A percentile compares a stretch with the other conserved stretches of the same genome.
Conservation (phyloP, 2,329 filamentous ascomycete species). For the Aspergillus oerlinghausenensis region DNA sequence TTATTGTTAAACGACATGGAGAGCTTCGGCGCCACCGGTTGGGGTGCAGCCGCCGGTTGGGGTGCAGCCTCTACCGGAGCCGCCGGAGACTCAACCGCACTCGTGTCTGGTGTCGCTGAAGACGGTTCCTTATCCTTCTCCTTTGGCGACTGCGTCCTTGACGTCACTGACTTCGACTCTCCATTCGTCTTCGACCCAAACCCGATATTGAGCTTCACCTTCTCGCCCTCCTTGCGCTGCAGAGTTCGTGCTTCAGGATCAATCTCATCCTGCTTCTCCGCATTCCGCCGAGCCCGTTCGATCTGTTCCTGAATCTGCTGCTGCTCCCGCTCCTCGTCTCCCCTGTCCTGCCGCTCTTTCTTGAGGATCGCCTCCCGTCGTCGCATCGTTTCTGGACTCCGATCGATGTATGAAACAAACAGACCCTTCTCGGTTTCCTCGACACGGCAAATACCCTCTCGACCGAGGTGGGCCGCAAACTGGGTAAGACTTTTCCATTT, state of each 20-base stretch:
- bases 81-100: conserved; percentile 15
- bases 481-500: conserved; percentile 84
- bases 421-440: conserved; percentile 84
- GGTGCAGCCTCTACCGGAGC: conserved; percentile 13
- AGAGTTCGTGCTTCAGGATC: conserved; percentile 39
- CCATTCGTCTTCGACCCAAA: conserved; percentile 22
- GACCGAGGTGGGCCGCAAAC: conserved; percentile 79
- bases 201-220: conserved; percentile 68
- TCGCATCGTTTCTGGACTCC: conserved; percentile 77
- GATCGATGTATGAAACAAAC: conserved; percentile 86
- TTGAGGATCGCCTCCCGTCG: conserved; percentile 74
- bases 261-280: conserved; percentile 43
- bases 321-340: conserved; percentile 86
- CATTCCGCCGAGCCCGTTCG: conserved; percentile 63
- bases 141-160: conserved; percentile 20
- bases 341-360: conserved; percentile 82
- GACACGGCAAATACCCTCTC: conserved; percentile 82
- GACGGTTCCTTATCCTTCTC: conserved; percentile 13
- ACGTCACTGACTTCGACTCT: conserved; percentile 20
- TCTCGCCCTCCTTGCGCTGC: conserved; percentile 65
- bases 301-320: conserved; percentile 80
- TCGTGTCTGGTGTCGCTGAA: conserved; percentile 10
- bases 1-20: conserved; percentile 60
- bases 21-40: conserved; percentile 35
- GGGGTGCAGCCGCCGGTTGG: conserved; percentile 9